Evolutionary conservation across 305 asterid species (phyloP).

Genomic region (Solanum hybrid): DNA sequence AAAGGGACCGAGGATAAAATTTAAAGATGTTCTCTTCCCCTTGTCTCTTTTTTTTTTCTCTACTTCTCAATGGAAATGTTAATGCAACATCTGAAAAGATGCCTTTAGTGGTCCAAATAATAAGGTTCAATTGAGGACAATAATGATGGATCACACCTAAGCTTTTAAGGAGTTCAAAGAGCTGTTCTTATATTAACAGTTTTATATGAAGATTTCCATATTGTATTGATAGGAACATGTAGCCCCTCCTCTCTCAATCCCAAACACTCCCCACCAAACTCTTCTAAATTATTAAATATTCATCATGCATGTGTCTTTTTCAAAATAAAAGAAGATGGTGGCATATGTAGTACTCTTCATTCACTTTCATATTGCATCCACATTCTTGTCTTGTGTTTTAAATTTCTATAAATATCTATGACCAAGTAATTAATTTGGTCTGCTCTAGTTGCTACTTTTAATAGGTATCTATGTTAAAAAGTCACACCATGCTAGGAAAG

Average conservation of each 20-base stretch:
- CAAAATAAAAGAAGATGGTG: conserved; percentile 15
- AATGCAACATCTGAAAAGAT: conserved; percentile 53
- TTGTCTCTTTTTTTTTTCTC: background rate
- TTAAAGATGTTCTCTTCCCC: background rate
- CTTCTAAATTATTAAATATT: background rate
- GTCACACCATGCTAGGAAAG: background rate
- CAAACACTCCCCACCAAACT: background rate
- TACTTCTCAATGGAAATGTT: conserved; percentile 5
- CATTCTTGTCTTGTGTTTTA: conserved; percentile 14
- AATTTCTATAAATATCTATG: conserved; percentile 9
- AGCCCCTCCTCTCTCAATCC: background rate
- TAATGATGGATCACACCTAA: conserved; percentile 36
- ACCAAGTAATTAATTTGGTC: background rate
- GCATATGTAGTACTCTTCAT: conserved; percentile 17
- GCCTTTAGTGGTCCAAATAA: conserved; percentile 45
- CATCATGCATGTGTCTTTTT: background rate
- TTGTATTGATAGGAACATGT: conserved; percentile 3
- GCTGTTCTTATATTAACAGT: conserved; percentile 27
- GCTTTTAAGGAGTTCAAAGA: conserved; percentile 37
- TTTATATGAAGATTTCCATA: conserved; percentile 11
- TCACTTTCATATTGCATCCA: conserved; percentile 21
- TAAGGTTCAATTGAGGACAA: conserved; percentile 35
- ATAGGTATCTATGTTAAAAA: background rate
- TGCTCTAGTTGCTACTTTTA: background rate
- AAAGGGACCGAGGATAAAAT: conserved; percentile 10